Evolutionary conservation across 2,329 filamentous ascomycete genomes (phyloP), one percentile per base, ranked within the genome.

Genomic region (Cercospora beticola): DNA sequence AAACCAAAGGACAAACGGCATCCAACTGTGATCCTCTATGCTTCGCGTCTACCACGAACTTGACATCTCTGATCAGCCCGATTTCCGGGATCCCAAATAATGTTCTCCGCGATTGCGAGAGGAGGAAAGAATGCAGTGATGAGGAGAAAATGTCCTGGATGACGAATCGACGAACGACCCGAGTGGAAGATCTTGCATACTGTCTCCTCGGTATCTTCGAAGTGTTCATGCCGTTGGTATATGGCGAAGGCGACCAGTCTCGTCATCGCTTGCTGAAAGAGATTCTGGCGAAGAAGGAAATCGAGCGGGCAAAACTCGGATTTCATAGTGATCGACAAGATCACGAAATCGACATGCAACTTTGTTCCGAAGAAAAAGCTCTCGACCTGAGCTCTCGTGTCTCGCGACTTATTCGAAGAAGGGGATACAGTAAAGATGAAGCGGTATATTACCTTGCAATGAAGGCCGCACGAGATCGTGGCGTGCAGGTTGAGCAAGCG

Each of bases 121-220:
- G 31, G 30, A 26, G 58, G 2, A 62, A n/a, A 33, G 12, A 26
- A 5, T 66, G 26, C 14, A 40, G 46, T 9, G 30, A 46, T 10
- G 33, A 66, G 14, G 54, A 66, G 9, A 64, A 61, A 4, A 67
- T 56, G 52, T 58, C 60, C 3, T 68, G 66, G 66, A 57, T 58
- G 31, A 16, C 18, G 30, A 21, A 49, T 5, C 43, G 66, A 6
- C 16, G 28, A 0, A 67, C 64, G 1, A 64, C 60, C 0, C 26
- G 60, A 1, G 26, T 65, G 0, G 83, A 85, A 59, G 83, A 85
- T 33, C 75, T 76, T 16, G 82, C 81, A 0, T 85, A 85, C 56
- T 83, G 77, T 4, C 73, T 85, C 0, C 68, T 85, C 1, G 83
- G 83, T 0, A 75, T 84, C 0, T 84, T 85, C 26, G 76, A 76